Conservation (phyloP, 176 grass and related monocot species). For the Aechmea fasciata region DNA sequence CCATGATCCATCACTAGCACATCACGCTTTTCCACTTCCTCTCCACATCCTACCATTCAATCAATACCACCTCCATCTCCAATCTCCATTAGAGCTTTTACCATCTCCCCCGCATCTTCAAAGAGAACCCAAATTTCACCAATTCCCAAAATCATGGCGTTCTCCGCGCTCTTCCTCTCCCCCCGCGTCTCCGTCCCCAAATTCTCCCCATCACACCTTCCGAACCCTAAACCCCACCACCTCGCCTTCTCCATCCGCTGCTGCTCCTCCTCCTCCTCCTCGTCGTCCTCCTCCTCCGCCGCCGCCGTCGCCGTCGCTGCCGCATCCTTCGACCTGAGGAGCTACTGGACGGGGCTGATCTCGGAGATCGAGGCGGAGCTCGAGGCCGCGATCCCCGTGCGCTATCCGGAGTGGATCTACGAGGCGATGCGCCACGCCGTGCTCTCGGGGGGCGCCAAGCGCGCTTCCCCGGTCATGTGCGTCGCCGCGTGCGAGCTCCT, state of each 20-base stretch:
- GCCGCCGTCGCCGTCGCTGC: conserved; percentile 17
- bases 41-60: too few species aligned
- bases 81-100: too few species aligned
- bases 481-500: conserved; percentile 87
- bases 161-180: conserved; percentile 36
- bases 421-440: conserved; percentile 79
- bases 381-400: conserved; percentile 58
- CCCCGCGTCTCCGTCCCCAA: conserved; percentile 15
- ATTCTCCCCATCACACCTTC: conserved; percentile 9
- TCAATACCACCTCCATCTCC: too few species aligned
- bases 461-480: conserved; percentile 69
- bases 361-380: conserved; percentile 64
- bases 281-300: conserved; percentile 13
- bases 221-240: conserved; percentile 15
- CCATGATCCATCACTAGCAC: too few species aligned
- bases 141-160: conserved; percentile 32
- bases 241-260: neutral
- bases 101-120: too few species aligned
- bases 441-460: conserved; percentile 60
- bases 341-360: conserved; percentile 81
- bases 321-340: conserved; percentile 59
- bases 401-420: conserved; percentile 56
- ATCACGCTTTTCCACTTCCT: too few species aligned
- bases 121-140: too few species aligned
- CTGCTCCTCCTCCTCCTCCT: conserved; percentile 12